Evolutionary conservation across 2,329 filamentous ascomycete genomes (phyloP).

Genomic region (Colletotrichum sp.): DNA sequence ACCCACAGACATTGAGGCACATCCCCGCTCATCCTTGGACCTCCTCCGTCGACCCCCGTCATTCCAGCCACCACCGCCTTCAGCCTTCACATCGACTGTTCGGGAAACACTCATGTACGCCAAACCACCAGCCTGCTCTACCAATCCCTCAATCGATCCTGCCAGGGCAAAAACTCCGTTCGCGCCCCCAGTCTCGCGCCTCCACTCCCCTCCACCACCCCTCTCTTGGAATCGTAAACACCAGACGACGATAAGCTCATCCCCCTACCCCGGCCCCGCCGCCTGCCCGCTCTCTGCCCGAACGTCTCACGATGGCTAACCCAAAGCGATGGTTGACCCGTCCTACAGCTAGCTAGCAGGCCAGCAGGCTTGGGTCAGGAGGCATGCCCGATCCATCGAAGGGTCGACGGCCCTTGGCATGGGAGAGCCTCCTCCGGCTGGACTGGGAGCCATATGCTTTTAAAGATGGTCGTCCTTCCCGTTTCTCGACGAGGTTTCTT

Average conservation of each 20-base stretch:
- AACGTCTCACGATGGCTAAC: conserved; percentile 11
- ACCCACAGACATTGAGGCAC: neutral
- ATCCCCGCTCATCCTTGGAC: neutral
- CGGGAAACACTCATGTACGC: neutral
- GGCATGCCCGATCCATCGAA: neutral
- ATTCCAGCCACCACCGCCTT: neutral
- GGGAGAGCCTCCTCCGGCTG: neutral
- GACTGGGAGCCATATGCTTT: neutral
- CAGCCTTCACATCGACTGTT: neutral
- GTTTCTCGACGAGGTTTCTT: neutral
- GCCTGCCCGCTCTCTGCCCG: conserved; percentile 8
- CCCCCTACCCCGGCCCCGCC: conserved; percentile 16
- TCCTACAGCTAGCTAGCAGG: neutral
- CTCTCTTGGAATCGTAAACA: conserved; percentile 19
- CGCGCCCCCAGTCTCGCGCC: conserved; percentile 1
- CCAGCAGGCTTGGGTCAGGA: conserved; percentile 2
- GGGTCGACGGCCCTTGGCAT: neutral
- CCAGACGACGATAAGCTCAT: conserved; percentile 19
- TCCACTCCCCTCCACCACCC: conserved; percentile 1
- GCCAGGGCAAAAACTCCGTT: conserved; percentile 2
- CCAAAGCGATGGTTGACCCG: conserved; percentile 11
- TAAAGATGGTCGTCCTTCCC: conserved; percentile 14
- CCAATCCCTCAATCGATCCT: neutral
- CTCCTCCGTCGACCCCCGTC: conserved; percentile 2
- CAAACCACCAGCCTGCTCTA: neutral